These are phyloP conservation scores for Plantago coronopus DNA, from an alignment of 305 asterid genomes.

Conservation along the genomic window DNA sequence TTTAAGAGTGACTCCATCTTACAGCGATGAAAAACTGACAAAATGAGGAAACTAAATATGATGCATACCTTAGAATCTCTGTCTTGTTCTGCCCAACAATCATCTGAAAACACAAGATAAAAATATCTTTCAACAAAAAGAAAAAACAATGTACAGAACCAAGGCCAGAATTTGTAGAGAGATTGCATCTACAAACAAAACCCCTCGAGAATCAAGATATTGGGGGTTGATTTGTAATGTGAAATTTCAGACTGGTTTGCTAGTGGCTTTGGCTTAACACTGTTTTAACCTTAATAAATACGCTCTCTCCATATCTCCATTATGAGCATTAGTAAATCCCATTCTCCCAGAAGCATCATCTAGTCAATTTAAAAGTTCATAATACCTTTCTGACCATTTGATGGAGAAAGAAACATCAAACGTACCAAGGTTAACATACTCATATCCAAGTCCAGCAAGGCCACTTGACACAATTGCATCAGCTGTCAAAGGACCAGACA, in stretches of 20 bases:
- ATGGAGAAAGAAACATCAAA: background rate
- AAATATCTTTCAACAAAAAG: constrained; percentile 1
- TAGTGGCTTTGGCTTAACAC: too few species aligned
- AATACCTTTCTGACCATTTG: background rate
- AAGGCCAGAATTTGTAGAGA: background rate
- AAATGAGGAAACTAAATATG: background rate
- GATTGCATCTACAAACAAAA: background rate
- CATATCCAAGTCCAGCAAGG: constrained; percentile 60
- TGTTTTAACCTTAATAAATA: too few species aligned
- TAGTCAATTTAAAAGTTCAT: background rate
- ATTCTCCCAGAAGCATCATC: background rate
- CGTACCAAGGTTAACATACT: constrained; percentile 61
- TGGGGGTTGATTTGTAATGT: too few species aligned
- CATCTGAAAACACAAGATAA: constrained; percentile 43
- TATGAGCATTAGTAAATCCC: too few species aligned
- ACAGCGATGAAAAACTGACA: background rate
- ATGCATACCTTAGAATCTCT: constrained; percentile 59
- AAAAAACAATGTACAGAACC: background rate
- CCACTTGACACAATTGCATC: constrained; percentile 75
- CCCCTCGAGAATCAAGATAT: too few species aligned
- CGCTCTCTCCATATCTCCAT: too few species aligned
- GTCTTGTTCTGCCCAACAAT: constrained; percentile 79
- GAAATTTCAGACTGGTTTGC: too few species aligned
- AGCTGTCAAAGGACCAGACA: constrained; percentile 33
- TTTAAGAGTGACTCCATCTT: background rate